A percentile compares a stretch with the other conserved stretches of the same genome.
Conservation (phyloP, 2,329 filamentous ascomycete genomes). For the Sporothrix protearum region DNA sequence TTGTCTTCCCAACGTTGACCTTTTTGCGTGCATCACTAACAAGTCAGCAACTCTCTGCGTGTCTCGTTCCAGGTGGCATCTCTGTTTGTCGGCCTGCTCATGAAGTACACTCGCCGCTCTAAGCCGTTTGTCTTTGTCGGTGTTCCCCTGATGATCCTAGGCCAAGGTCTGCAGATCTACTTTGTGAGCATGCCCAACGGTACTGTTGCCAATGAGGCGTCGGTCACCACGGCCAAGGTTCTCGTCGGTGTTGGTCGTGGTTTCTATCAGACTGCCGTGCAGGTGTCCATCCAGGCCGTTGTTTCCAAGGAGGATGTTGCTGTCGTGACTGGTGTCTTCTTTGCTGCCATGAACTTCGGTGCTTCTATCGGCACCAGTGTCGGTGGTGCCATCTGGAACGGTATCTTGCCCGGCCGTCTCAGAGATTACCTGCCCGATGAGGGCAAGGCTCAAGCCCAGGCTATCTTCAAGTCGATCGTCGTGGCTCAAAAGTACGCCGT, state of each 20-base stretch:
- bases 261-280: slow-evolving; percentile 52
- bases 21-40: background rate
- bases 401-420: slow-evolving; percentile 45
- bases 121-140: slow-evolving; percentile 61
- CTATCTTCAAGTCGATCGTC: slow-evolving; percentile 27
- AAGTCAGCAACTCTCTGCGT: slow-evolving; percentile 47
- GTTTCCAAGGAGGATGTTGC: slow-evolving; percentile 53
- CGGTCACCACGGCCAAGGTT: slow-evolving; percentile 59
- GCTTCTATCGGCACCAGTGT: slow-evolving; percentile 56
- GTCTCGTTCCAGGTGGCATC: slow-evolving; percentile 54
- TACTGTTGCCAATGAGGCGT: slow-evolving; percentile 43
- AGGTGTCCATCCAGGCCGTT: slow-evolving; percentile 43
- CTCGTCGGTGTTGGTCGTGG: slow-evolving; percentile 61
- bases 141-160: slow-evolving; percentile 58
- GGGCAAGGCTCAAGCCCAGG: slow-evolving; percentile 38
- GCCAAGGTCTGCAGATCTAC: slow-evolving; percentile 54
- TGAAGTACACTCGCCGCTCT: slow-evolving; percentile 55
- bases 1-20: background rate
- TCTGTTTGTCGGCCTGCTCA: slow-evolving; percentile 54
- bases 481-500: slow-evolving; percentile 40
- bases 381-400: slow-evolving; percentile 60
- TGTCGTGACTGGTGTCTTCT: slow-evolving; percentile 60
- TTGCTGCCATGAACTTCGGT: slow-evolving; percentile 59
- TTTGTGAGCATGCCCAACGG: slow-evolving; percentile 57
- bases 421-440: slow-evolving; percentile 24